Percentiles rank a stretch among this genome's conserved stretches.
phyloP scores from a whole-genome alignment of 1,139 yeast species.

The Pichia sp. region DNA sequence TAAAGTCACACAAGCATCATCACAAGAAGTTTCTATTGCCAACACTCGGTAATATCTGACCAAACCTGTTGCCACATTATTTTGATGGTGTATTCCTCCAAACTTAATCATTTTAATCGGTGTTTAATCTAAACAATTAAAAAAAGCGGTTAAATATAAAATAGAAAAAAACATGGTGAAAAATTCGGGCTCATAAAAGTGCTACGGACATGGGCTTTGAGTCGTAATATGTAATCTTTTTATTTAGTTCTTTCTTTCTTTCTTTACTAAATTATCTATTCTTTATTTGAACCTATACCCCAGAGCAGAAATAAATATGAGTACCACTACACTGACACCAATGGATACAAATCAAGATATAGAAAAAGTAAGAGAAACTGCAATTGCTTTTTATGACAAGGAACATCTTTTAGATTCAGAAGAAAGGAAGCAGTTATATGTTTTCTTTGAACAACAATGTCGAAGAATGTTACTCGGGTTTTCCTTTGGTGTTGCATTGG shows the following conservation, averaged over 20 bases:
- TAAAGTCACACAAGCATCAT: conserved; percentile 85
- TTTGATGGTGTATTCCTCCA: background rate
- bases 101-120: background rate
- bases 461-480: conserved; percentile 18
- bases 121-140: background rate
- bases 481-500: conserved; percentile 23
- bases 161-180: background rate
- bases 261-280: too few species aligned
- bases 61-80: background rate
- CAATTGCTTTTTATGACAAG: conserved; percentile 24
- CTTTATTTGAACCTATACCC: too few species aligned
- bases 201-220: background rate
- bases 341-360: conserved; percentile 3
- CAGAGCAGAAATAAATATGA: background rate
- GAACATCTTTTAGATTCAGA: conserved; percentile 20
- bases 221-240: background rate
- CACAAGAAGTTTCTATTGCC: conserved; percentile 92
- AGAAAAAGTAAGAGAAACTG: conserved; percentile 19
- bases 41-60: conserved; percentile 45
- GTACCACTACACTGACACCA: background rate
- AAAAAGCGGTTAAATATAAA: background rate
- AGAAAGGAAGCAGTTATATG: conserved; percentile 20
- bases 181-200: background rate
- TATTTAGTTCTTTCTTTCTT: background rate
- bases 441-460: conserved; percentile 19